A percentile compares a stretch with the other conserved stretches of the same genome.
phyloP scores from a whole-genome alignment of 768 basidiomycete genomes.

The Cyclocybe aegerita region DNA sequence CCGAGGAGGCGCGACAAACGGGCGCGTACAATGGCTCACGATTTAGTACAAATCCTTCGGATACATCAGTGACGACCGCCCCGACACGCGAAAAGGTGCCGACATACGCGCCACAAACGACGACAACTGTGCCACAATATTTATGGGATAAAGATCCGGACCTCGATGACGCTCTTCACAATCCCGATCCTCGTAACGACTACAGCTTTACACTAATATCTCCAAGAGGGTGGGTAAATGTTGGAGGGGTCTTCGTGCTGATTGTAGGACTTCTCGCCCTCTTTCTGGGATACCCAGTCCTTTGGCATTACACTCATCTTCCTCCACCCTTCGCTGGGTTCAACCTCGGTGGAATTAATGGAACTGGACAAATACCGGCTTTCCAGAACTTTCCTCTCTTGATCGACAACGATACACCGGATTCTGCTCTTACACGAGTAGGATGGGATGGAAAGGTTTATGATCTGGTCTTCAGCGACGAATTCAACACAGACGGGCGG shows the following conservation, averaged over 20 bases:
- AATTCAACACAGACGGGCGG: slow-evolving; percentile 59
- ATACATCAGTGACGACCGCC: slow-evolving; percentile 26
- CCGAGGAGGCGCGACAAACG: slow-evolving; percentile 41
- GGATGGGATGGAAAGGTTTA: slow-evolving; percentile 79
- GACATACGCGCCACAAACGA: slow-evolving; percentile 35
- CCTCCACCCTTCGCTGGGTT: slow-evolving; percentile 47
- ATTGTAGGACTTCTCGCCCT: slow-evolving; percentile 68
- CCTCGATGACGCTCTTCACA: slow-evolving; percentile 87
- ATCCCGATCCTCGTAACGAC: slow-evolving; percentile 77
- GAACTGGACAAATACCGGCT: slow-evolving; percentile 81
- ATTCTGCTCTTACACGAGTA: slow-evolving; percentile 48
- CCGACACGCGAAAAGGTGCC: slow-evolving; percentile 28
- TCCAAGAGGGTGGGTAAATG: slow-evolving; percentile 79
- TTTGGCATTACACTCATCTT: slow-evolving; percentile 48
- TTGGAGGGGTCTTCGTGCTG: slow-evolving; percentile 69
- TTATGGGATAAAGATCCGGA: slow-evolving; percentile 86
- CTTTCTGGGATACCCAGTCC: slow-evolving; percentile 89
- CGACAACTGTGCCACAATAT: slow-evolving; percentile 67
- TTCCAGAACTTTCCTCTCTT: slow-evolving; percentile 66
- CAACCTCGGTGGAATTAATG: slow-evolving; percentile 90
- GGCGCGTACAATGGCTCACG: slow-evolving; percentile 48
- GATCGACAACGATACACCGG: slow-evolving; percentile 79
- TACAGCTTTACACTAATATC: slow-evolving; percentile 73
- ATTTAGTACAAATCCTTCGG: slow-evolving; percentile 53
- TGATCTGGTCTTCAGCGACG: slow-evolving; percentile 87